Evolutionary conservation across 495 filamentous ascomycete species (phyloP).

Genomic region (Tuber indicum): DNA sequence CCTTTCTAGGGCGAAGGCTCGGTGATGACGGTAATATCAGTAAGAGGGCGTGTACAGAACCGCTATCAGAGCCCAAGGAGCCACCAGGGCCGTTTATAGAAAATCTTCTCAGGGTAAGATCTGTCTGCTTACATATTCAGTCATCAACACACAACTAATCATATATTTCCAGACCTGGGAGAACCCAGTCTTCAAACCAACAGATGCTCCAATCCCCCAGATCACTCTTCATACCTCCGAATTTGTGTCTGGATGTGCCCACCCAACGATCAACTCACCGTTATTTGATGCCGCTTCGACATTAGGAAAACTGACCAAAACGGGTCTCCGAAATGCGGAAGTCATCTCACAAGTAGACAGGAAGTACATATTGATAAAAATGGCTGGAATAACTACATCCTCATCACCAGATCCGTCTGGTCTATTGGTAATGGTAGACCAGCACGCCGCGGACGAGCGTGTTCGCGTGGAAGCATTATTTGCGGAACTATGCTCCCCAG

Average conservation of each 20-base stretch:
- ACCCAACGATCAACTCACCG: neutral
- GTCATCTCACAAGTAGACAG: conserved; percentile 77
- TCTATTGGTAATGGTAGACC: conserved; percentile 73
- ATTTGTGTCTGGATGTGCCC: neutral
- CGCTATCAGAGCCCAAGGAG: conserved; percentile 15
- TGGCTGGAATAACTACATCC: conserved; percentile 37
- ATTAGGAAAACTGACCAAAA: conserved; percentile 58
- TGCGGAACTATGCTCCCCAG: conserved; percentile 46
- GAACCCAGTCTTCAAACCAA: conserved; percentile 56
- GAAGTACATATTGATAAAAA: conserved; percentile 77
- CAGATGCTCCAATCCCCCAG: conserved; percentile 50
- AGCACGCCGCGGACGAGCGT: conserved; percentile 91
- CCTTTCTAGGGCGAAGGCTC: neutral
- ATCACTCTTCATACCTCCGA: conserved; percentile 18
- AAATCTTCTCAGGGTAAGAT: conserved; percentile 38
- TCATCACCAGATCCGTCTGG: conserved; percentile 16
- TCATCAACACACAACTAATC: conserved; percentile 1
- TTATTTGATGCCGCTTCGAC: conserved; percentile 24
- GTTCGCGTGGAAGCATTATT: conserved; percentile 70
- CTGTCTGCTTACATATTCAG: conserved; percentile 11
- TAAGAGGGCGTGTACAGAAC: conserved; percentile 16
- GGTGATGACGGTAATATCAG: neutral
- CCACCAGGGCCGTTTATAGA: conserved; percentile 23
- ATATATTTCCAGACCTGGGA: conserved; percentile 47
- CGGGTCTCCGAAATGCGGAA: conserved; percentile 54